Evolutionary conservation across 768 basidiomycete species (phyloP).

Genomic region (Suillus clintonianus): DNA sequence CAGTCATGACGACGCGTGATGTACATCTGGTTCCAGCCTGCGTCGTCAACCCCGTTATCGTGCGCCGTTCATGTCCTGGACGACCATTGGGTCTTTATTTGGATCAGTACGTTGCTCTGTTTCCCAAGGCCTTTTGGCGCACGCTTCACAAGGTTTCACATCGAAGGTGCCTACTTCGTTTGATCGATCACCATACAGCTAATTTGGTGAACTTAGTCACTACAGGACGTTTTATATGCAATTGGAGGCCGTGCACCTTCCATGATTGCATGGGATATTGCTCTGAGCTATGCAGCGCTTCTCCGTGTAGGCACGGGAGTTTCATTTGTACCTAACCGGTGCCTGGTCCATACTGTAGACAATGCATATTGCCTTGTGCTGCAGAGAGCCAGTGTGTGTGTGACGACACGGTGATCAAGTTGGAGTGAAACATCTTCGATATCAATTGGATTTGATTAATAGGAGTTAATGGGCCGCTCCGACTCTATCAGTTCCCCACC

Average conservation of each 20-base stretch:
- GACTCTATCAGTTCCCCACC: neutral
- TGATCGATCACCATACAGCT: neutral
- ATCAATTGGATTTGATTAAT: neutral
- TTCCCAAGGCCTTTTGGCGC: conserved; percentile 25
- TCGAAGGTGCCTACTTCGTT: neutral
- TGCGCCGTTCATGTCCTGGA: conserved; percentile 23
- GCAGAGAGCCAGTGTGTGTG: too few species aligned
- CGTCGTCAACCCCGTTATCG: conserved; percentile 21
- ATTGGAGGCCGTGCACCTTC: conserved; percentile 25
- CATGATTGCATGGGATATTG: neutral
- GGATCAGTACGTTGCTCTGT: conserved; percentile 24
- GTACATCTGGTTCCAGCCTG: neutral
- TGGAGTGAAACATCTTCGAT: neutral
- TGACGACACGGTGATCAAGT: too few species aligned
- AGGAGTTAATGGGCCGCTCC: neutral
- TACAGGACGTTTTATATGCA: conserved; percentile 34
- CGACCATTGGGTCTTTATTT: conserved; percentile 14
- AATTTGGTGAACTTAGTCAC: conserved; percentile 16
- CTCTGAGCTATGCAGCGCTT: neutral
- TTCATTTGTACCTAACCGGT: neutral
- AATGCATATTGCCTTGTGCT: too few species aligned
- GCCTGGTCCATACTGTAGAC: neutral
- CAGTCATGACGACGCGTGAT: conserved; percentile 2
- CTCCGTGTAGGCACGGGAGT: neutral
- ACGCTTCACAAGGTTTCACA: conserved; percentile 18